A percentile compares a stretch with the other conserved stretches of the same genome.
Evolutionary conservation across 2,329 filamentous ascomycete genomes (phyloP).

Genomic region (Fusarium hostae): DNA sequence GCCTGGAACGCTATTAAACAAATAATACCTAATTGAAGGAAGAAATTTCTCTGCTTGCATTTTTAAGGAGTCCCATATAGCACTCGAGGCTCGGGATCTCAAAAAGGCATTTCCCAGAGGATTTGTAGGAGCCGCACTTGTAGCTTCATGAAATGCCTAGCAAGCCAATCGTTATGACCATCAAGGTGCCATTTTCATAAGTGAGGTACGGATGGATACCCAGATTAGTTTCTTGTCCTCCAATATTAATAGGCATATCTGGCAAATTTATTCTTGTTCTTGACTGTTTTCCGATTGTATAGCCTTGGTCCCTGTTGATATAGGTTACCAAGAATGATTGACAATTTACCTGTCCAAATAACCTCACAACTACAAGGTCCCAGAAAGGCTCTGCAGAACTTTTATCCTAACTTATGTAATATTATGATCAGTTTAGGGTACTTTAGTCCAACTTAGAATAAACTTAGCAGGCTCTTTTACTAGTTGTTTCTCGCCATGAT

Average conservation of each 20-base stretch:
- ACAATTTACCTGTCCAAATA: not conserved
- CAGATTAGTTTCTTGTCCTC: not conserved
- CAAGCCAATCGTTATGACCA: not conserved
- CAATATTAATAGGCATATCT: not conserved
- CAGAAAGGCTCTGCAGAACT: not conserved
- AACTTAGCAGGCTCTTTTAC: not conserved
- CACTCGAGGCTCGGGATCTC: not conserved
- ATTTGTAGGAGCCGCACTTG: not conserved
- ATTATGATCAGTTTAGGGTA: not conserved
- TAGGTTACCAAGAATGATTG: not conserved
- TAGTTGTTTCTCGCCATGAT: not conserved
- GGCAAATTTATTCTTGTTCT: not conserved
- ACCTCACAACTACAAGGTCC: not conserved
- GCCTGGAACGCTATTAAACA: not conserved
- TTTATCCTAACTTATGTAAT: not conserved
- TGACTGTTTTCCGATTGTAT: not conserved
- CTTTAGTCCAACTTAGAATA: not conserved
- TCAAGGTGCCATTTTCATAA: constrained; percentile 1
- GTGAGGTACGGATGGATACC: no score
- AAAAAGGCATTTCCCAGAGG: not conserved
- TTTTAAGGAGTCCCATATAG: not conserved
- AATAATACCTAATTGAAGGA: not conserved
- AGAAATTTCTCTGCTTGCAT: not conserved
- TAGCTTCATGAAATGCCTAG: not conserved
- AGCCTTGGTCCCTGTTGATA: not conserved